phyloP scores from a whole-genome alignment of 306 rosid genomes.

The Mimosa bimucronata region DNA sequence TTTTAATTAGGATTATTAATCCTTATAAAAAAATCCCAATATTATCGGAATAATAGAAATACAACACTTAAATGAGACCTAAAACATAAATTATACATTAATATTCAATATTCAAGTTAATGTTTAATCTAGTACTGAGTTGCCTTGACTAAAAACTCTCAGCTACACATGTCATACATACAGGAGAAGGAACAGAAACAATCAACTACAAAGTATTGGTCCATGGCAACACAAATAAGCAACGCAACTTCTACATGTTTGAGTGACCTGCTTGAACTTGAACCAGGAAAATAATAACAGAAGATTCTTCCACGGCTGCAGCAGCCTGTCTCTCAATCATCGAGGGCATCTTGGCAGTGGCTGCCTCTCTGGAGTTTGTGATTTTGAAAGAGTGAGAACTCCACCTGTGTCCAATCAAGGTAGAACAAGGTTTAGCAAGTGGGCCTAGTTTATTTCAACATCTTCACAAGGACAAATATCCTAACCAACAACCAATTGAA shows the following conservation, averaged over 20 bases:
- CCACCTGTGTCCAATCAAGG: slow-evolving; percentile 82
- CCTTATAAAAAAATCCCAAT: no score
- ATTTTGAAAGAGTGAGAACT: slow-evolving; percentile 82
- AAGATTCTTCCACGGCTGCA: slow-evolving; percentile 90
- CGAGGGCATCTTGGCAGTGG: slow-evolving; percentile 94
- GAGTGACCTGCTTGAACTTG: slow-evolving; percentile 58
- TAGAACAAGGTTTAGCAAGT: slow-evolving; percentile 38
- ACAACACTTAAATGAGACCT: no score
- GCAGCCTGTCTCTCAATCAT: slow-evolving; percentile 96
- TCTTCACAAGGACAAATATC: slow-evolving; percentile 26
- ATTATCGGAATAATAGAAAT: no score
- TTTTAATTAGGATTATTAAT: no score
- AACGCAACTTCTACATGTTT: slow-evolving; percentile 39
- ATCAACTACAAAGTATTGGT: no score
- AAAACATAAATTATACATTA: no score
- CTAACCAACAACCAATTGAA: slow-evolving; percentile 23
- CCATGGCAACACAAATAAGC: neutral
- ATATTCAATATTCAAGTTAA: neutral
- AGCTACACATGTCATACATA: neutral
- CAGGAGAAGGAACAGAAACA: neutral
- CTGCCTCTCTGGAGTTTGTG: slow-evolving; percentile 86
- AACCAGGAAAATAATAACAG: slow-evolving; percentile 79
- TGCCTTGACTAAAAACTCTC: neutral
- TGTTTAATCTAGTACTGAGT: neutral
- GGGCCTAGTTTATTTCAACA: slow-evolving; percentile 22